Base-by-base conservation (phyloP, 306 rosid species). In the Spatholobus suberectus region DNA sequence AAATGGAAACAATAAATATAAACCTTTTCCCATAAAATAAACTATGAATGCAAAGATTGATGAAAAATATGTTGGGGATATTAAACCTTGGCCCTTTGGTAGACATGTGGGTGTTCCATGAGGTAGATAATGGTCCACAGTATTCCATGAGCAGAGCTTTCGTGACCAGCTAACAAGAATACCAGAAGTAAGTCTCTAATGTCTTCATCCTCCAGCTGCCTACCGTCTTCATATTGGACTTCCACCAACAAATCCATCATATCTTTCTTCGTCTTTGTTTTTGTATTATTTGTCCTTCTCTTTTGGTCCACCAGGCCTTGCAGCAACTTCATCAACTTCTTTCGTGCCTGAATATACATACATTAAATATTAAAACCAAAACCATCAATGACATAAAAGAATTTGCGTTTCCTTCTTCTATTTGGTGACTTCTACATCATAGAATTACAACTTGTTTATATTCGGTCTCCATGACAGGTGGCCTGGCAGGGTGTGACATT, bases 111-210 rank as follows among this genome's bases (percentile, higher is more conserved):
- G 68, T 90, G 71, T 34, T 92, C 71, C 6, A 66, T 79, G 75
- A 92, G 88, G 84, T 87, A 86, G 66, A 92, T 77, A 76, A 88
- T 38, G 29, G 96, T 83, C 98, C 98, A 92, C 90, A 94, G 62
- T 21, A 85, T 88, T 21, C 89, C 92, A 77, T 92, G 97, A 55
- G 94, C 95, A 5, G 97, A 87, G 82, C 94, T 89, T 89, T 94
- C 98, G 69, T 94, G 94, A 6, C 98, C 98, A 13, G 98, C 98
- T 77, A 92, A 81, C 76, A 90, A 85, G 92, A 92, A 94, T 43
- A 92, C 69, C 4, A 92, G 84, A 27, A 94, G 87, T 20, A 94
- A 54, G 78, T 92, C 98, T 11, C 82, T 82, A 15, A 92, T 91
- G 83, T 91, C 93, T 85, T 92, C 93, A 46, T 92, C 92, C 13